phyloP scores from a whole-genome alignment of 2,329 filamentous ascomycete genomes.

The Colletotrichum sp. region DNA sequence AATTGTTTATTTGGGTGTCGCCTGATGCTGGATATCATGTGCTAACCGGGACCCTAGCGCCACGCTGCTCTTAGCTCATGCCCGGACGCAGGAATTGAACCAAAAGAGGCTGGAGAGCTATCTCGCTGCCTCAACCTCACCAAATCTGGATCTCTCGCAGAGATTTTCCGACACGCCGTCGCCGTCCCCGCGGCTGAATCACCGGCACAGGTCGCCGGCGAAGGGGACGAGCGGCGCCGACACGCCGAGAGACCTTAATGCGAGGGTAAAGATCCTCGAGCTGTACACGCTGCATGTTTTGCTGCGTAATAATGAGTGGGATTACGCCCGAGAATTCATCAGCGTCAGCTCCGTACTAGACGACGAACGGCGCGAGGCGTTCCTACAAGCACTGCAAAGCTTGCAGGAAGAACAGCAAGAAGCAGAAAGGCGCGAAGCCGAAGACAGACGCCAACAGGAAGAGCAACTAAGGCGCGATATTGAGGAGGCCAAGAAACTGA shows the following conservation, averaged over 20 bases:
- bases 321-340: constrained; percentile 92
- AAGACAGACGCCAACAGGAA: constrained; percentile 60
- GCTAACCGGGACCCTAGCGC: constrained; percentile 59
- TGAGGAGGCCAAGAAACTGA: constrained; percentile 59
- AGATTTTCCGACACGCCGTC: constrained; percentile 58
- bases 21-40: neutral
- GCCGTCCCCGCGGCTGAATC: constrained; percentile 37
- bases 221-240: constrained; percentile 69
- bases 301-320: constrained; percentile 94
- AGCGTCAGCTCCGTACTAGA: constrained; percentile 85
- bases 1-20: neutral
- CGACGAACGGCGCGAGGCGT: constrained; percentile 88
- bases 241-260: constrained; percentile 83
- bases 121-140: constrained; percentile 76
- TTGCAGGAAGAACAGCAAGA: constrained; percentile 84
- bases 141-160: constrained; percentile 73
- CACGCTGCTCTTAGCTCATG: constrained; percentile 89
- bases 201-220: constrained; percentile 50
- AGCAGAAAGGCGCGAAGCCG: constrained; percentile 69
- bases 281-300: constrained; percentile 94
- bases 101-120: constrained; percentile 90
- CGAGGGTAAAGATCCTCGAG: constrained; percentile 90
- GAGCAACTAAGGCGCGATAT: constrained; percentile 61
- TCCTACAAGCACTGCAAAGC: constrained; percentile 83
- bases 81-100: constrained; percentile 80